Evolutionary conservation across 75 land plant genomes (phyloP), one percentile per base, ranked within the genome.

Genomic region (Cupressus sempervirens): DNA sequence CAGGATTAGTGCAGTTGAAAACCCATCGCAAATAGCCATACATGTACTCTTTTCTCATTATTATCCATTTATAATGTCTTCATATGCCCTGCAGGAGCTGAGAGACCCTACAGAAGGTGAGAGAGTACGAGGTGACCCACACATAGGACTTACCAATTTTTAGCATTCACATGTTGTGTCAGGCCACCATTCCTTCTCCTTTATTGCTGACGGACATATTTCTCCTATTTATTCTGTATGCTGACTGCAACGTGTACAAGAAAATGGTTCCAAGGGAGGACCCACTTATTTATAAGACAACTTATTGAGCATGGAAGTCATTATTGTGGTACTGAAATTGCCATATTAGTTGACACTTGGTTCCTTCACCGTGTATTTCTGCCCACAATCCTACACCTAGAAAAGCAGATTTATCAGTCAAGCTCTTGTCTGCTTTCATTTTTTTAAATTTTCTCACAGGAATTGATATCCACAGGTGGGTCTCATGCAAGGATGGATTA

Each of bases 191-290:
- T 35, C 74, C 32, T 32, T 1, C 74, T 62, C 74, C 74, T 70
- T 70, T 32, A 70, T 70, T 70, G 35, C 74, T 20, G 8, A 7
- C 12, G 32, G 74, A 70, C 32, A 70, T 32, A 30, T 62, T 70
- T 70, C 35, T 32, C 35, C 74, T 10, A 70, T 70, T 8, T 30
- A 32, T 70, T 70, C 74, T 30, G 74, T 11, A 32, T 8, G 32
- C 15, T 30, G 74, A 70, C 67, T 70, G 74, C 74, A 70, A 70
- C 74, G 74, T 70, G 74, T 70, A 29, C 32, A 70, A 70, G 74
- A 32, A 70, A 70, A 70, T 32, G 14, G 35, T 70, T 29, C 26
- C 12, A 70, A 29, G 74, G 74, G 14, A 70, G 35, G 74, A 12
- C 74, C 74, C 74, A 70, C 74, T 32, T 29, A 70, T 32, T 32